Percentiles rank a stretch among this genome's conserved stretches.
phyloP scores from a whole-genome alignment of 2,329 filamentous ascomycete genomes.

The Monilinia fructicola region DNA sequence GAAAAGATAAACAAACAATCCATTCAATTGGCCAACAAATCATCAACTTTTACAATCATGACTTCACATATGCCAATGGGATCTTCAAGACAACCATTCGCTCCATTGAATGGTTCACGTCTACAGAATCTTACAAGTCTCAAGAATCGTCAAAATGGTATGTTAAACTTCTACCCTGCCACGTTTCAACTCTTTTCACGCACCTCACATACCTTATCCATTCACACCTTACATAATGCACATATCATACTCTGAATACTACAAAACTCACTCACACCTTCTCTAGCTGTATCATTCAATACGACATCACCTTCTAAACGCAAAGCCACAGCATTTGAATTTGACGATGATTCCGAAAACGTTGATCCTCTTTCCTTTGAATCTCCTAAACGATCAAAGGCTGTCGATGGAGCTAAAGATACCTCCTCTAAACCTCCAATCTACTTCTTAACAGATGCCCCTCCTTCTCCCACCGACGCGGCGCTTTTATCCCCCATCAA shows the following conservation, averaged over 20 bases:
- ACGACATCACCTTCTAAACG: slow-evolving; percentile 49
- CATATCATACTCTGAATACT: slow-evolving; percentile 24
- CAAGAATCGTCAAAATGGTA: slow-evolving; percentile 78
- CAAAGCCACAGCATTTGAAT: slow-evolving; percentile 52
- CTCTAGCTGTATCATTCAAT: slow-evolving; percentile 24
- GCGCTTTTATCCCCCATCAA: slow-evolving; percentile 30
- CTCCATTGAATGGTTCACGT: slow-evolving; percentile 66
- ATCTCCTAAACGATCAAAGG: slow-evolving; percentile 50
- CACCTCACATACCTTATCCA: not conserved
- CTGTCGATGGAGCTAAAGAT: slow-evolving; percentile 11
- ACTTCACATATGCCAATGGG: slow-evolving; percentile 36
- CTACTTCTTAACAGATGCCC: slow-evolving; percentile 40
- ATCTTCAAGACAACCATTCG: slow-evolving; percentile 65
- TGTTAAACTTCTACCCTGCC: slow-evolving; percentile 24
- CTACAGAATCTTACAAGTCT: slow-evolving; percentile 70
- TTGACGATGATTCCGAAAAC: slow-evolving; percentile 59
- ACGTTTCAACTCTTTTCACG: not conserved
- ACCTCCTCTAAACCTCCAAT: slow-evolving; percentile 22
- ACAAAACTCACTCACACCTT: slow-evolving; percentile 36
- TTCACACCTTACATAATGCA: not conserved
- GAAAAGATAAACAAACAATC: slow-evolving; percentile 11
- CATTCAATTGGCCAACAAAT: not conserved
- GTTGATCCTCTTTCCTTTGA: slow-evolving; percentile 56
- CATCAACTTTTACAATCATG: slow-evolving; percentile 27
- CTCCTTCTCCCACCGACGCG: slow-evolving; percentile 38